Evolutionary conservation across 768 basidiomycete species (phyloP), one percentile per base, ranked within the genome.

Genomic region (Trametes gibbosa): DNA sequence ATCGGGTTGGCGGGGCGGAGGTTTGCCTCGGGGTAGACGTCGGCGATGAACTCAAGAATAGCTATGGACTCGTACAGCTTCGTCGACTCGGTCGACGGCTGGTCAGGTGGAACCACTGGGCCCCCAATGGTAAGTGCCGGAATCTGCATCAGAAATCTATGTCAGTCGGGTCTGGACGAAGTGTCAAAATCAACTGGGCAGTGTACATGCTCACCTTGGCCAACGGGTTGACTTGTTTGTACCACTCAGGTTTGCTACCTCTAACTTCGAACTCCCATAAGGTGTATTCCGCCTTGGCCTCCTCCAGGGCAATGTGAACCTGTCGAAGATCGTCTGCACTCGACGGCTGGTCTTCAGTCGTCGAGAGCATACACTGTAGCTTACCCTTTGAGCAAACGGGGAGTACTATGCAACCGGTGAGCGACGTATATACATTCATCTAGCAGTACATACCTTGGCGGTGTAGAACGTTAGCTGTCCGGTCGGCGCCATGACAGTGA

Each of bases 221-320:
- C 0, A 80, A 83, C 0, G 83, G 83, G 70, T 88, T 89, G 29
- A 89, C 79, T 58, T 83, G 0, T 80, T 77, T 0, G 81, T 85
- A 87, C 86, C 86, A 87, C 48, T 79, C 81, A 0, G 86, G 86
- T 71, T 88, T 89, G 72, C 83, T 83, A 63, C 59, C 50, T 16
- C 88, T 23, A 29, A 35, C 63, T 87, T 82, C 45, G 37, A 89
- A 80, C 63, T 86, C 79, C 56, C 75, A 84, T 8, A 75, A 69
- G 23, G 75, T 81, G 68, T 75, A 83, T 1, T 77, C 63, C 3
- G 80, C 75, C 3, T 77, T 74, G 1, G 80, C 78, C 62, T 88
- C 86, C n/a, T 78, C 74, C 23, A 89, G 77, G 0, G 86, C 84
- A 14, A 89, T 73, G 60, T 85, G 81, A n/a, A 78, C 78, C 82